Evolutionary conservation across 2,329 filamentous ascomycete genomes (phyloP).

Genomic region (Huntiella bhutanensis): DNA sequence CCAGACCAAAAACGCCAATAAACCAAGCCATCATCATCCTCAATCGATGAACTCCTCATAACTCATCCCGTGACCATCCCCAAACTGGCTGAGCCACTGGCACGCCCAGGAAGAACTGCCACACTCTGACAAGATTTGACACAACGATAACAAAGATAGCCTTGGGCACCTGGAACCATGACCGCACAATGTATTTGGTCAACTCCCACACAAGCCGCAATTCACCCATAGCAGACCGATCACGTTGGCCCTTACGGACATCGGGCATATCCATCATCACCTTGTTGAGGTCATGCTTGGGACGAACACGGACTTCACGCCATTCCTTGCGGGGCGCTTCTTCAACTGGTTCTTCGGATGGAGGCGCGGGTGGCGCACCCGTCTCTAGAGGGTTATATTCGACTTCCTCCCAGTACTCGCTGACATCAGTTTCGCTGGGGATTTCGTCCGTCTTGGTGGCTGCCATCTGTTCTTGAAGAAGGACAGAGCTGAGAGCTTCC

Average conservation of each 20-base stretch:
- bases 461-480: not conserved
- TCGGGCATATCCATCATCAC: conserved; percentile 5
- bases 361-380: conserved; percentile 10
- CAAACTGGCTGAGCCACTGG: conserved; percentile 31
- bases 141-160: conserved; percentile 18
- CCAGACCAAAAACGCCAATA: not conserved
- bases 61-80: conserved; percentile 21
- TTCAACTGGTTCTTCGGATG: conserved; percentile 15
- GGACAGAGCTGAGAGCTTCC: not conserved
- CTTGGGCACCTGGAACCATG: conserved; percentile 50
- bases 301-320: conserved; percentile 16
- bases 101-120: conserved; percentile 33
- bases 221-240: conserved; percentile 14
- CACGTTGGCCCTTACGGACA: conserved; percentile 22
- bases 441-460: conserved; percentile 1
- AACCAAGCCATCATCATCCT: conserved; percentile 1
- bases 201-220: conserved; percentile 14
- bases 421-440: not conserved
- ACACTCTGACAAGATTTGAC: conserved; percentile 27
- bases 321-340: conserved; percentile 2
- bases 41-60: conserved; percentile 18
- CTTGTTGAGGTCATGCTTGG: conserved; percentile 13
- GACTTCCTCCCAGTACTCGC: conserved; percentile 2
- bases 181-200: conserved; percentile 17
- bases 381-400: conserved; percentile 7